Percentiles rank a stretch among this genome's conserved stretches.
Conservation (phyloP, 1,284 basidiomycete species). For the Agroathelia rolfsii region DNA sequence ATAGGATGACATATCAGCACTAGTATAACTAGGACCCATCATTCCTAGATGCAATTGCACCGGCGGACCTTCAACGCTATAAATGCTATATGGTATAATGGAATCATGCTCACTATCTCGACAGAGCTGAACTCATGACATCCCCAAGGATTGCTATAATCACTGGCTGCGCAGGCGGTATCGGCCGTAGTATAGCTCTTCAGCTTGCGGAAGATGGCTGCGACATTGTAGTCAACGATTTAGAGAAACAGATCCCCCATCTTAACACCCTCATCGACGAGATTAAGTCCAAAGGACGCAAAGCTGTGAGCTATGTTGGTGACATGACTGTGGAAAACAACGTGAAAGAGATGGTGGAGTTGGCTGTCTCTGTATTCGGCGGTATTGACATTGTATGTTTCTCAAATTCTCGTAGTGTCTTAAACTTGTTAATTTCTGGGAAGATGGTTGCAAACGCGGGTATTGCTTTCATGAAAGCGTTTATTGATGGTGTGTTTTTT, state of each 20-base stretch:
- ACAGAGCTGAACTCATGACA: too few relatives aligned
- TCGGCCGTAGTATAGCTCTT: conserved; percentile 30
- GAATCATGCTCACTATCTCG: too few relatives aligned
- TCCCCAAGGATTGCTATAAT: conserved; percentile 23
- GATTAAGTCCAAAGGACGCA: conserved; percentile 21
- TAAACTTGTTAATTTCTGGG: too few relatives aligned
- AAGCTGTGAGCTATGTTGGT: conserved; percentile 17
- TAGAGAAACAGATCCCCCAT: conserved; percentile 17
- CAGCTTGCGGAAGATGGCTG: conserved; percentile 33
- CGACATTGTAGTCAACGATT: conserved; percentile 28
- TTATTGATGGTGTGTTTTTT: conserved; percentile 7
- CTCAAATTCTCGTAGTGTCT: too few relatives aligned
- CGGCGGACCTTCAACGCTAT: too few relatives aligned
- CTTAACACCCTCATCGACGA: conserved; percentile 22
- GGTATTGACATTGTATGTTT: conserved; percentile 18
- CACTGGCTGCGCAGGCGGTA: conserved; percentile 29
- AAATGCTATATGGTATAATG: too few relatives aligned
- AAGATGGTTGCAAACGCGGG: conserved; percentile 20
- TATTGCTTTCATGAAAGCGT: conserved; percentile 2
- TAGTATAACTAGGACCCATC: too few relatives aligned
- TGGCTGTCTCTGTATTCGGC: conserved; percentile 21
- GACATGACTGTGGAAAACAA: conserved; percentile 28
- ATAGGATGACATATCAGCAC: too few relatives aligned
- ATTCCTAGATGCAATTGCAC: too few relatives aligned
- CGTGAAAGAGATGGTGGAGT: conserved; percentile 26